Evolutionary conservation across 805 yeast genomes (phyloP).

Genomic region (Priceomyces melissophilus): DNA sequence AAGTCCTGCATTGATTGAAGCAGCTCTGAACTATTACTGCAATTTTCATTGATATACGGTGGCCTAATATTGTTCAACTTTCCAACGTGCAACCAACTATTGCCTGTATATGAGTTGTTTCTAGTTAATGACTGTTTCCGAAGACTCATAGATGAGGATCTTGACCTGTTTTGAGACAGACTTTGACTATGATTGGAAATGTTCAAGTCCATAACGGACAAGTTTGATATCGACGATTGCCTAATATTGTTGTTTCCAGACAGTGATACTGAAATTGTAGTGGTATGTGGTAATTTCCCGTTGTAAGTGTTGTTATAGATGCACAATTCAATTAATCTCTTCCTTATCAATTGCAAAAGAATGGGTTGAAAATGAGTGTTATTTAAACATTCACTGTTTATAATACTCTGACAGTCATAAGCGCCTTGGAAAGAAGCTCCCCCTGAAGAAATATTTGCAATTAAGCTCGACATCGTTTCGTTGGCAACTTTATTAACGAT

Average conservation of each 20-base stretch:
- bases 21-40: slow-evolving; percentile 34
- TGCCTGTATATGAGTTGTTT: slow-evolving; percentile 34
- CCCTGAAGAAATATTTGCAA: slow-evolving; percentile 13
- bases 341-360: slow-evolving; percentile 39
- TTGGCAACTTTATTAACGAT: slow-evolving; percentile 42
- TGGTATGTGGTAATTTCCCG: slow-evolving; percentile 22
- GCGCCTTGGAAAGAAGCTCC: slow-evolving; percentile 12
- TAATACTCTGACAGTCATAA: slow-evolving; percentile 33
- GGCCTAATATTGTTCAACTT: slow-evolving; percentile 34
- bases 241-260: slow-evolving; percentile 15
- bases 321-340: slow-evolving; percentile 39
- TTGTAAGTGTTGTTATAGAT: slow-evolving; percentile 14
- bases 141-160: slow-evolving; percentile 34
- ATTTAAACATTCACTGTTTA: slow-evolving; percentile 28
- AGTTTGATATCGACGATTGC: slow-evolving; percentile 38
- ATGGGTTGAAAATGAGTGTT: slow-evolving; percentile 35
- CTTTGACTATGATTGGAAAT: slow-evolving; percentile 26
- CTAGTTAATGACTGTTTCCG: slow-evolving; percentile 43
- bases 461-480: slow-evolving; percentile 32
- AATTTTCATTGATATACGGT: slow-evolving; percentile 16
- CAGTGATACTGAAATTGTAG: slow-evolving; percentile 18
- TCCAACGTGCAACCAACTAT: slow-evolving; percentile 43
- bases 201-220: slow-evolving; percentile 39
- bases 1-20: slow-evolving; percentile 43
- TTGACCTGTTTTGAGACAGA: slow-evolving; percentile 23